These are phyloP conservation scores for Brassica rapa DNA, from an alignment of 345 rosid genomes.

Conservation along the genomic window DNA sequence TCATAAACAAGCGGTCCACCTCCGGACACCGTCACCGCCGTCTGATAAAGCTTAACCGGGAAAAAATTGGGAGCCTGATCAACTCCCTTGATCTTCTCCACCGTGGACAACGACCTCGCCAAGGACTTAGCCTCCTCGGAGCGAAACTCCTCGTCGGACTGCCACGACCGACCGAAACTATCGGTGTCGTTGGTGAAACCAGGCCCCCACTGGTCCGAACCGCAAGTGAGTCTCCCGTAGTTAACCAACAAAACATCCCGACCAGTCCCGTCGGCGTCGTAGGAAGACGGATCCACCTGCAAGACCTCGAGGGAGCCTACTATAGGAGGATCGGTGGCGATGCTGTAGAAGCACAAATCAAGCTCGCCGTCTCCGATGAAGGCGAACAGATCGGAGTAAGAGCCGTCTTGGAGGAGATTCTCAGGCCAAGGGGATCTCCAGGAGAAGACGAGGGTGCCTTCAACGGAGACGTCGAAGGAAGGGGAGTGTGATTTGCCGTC, in stretches of 20 bases:
- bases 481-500: constrained; percentile 91
- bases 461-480: constrained; percentile 83
- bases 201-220: constrained; percentile 84
- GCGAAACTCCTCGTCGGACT: constrained; percentile 58
- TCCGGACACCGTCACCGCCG: constrained; percentile 61
- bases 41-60: constrained; percentile 90
- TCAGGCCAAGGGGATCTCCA: constrained; percentile 92
- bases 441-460: constrained; percentile 86
- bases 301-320: constrained; percentile 74
- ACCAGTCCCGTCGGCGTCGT: constrained; percentile 55
- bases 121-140: constrained; percentile 37
- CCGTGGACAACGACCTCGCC: constrained; percentile 48
- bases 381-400: constrained; percentile 91
- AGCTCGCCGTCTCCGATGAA: constrained; percentile 76
- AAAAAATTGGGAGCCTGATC: constrained; percentile 78
- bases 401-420: constrained; percentile 65
- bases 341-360: constrained; percentile 86
- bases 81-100: constrained; percentile 48
- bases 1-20: constrained; percentile 54
- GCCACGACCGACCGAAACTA: constrained; percentile 86
- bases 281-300: constrained; percentile 73
- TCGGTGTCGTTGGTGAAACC: constrained; percentile 88
- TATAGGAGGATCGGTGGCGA: constrained; percentile 95
- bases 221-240: constrained; percentile 81
- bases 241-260: constrained; percentile 60